These are phyloP conservation scores for Corylus heterophylla DNA, from an alignment of 306 rosid species.

Conservation along the genomic window DNA sequence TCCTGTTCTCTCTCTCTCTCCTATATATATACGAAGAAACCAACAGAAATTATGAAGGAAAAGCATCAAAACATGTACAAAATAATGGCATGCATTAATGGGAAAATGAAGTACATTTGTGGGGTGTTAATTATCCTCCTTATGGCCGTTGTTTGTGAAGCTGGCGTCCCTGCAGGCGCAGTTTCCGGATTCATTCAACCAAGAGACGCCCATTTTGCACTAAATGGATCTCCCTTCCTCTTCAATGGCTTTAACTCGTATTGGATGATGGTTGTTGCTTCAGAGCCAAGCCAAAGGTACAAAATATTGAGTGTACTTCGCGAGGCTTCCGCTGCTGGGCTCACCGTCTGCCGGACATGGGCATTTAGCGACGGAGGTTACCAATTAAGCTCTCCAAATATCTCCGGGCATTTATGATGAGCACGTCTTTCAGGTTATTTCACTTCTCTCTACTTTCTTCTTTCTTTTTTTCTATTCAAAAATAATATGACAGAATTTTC, in stretches of 20 bases:
- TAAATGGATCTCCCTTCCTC: conserved; percentile 35
- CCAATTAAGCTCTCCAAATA: conserved; percentile 43
- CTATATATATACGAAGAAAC: background rate
- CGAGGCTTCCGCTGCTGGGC: conserved; percentile 47
- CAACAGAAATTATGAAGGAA: too few species aligned
- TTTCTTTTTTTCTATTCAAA: too few species aligned
- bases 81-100: conserved; percentile 4
- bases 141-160: conserved; percentile 24
- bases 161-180: too few species aligned
- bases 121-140: background rate
- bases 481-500: too few species aligned
- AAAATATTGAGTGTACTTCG: conserved; percentile 47
- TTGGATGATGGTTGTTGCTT: conserved; percentile 56
- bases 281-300: conserved; percentile 37
- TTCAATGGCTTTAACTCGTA: conserved; percentile 64
- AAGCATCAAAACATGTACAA: background rate
- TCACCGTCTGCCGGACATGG: conserved; percentile 58
- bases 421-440: conserved; percentile 40
- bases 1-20: background rate
- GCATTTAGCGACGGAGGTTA: conserved; percentile 57
- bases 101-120: background rate
- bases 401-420: conserved; percentile 55
- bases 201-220: conserved; percentile 31
- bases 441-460: background rate
- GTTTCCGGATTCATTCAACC: conserved; percentile 38